Evolutionary conservation across 2,329 filamentous ascomycete species (phyloP).

Genomic region (Ophiostoma perfectum): DNA sequence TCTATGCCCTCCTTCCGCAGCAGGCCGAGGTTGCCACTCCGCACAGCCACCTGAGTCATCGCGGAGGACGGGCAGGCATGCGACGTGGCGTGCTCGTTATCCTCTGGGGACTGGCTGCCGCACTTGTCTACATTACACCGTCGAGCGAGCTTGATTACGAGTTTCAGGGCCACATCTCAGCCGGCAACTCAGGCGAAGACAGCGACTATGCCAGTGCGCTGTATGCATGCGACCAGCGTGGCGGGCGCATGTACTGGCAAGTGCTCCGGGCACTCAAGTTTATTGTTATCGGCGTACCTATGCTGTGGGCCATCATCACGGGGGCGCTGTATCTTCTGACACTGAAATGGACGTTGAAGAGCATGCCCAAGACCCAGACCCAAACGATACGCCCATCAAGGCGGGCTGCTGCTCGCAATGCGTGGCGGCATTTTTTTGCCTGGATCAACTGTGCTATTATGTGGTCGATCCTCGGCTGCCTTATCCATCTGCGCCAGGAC

Average conservation of each 20-base stretch:
- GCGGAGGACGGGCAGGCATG: background rate
- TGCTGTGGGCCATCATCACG: background rate
- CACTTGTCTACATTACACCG: background rate
- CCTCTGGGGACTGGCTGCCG: background rate
- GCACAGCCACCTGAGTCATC: background rate
- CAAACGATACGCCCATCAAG: background rate
- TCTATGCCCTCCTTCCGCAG: background rate
- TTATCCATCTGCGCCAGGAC: constrained; percentile 4
- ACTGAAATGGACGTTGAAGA: background rate
- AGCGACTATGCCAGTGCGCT: background rate
- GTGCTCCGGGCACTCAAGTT: background rate
- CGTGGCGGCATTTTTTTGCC: constrained; percentile 20
- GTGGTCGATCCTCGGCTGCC: constrained; percentile 22
- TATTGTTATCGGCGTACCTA: background rate
- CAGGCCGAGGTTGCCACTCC: background rate
- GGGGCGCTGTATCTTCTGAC: background rate
- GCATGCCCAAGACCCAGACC: background rate
- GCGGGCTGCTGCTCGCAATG: background rate
- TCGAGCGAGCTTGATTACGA: background rate
- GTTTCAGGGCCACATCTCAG: background rate
- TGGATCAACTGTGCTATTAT: constrained; percentile 22
- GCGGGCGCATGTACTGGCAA: background rate
- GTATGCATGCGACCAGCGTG: background rate
- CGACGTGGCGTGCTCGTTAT: background rate
- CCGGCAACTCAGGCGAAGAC: background rate